These are phyloP conservation scores for Balakata baccata DNA, from an alignment of 345 rosid genomes.

Conservation along the genomic window DNA sequence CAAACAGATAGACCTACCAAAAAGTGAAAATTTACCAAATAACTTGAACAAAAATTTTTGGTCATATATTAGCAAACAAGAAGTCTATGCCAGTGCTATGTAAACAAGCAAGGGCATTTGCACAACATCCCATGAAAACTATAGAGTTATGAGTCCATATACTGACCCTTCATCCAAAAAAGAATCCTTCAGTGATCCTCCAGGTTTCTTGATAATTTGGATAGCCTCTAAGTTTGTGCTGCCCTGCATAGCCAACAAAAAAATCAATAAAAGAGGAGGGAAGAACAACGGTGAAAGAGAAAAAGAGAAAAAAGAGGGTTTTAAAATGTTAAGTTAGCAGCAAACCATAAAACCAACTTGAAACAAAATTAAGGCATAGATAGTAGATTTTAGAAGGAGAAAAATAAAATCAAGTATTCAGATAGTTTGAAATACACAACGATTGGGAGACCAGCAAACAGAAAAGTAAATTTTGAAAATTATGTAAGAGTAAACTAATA, in stretches of 20 bases:
- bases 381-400: too few species aligned
- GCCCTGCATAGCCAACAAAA: conserved; percentile 48
- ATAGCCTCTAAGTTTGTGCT: conserved; percentile 95
- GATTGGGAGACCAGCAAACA: not conserved
- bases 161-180: conserved; percentile 98
- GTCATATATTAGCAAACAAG: not conserved
- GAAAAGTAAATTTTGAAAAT: not conserved
- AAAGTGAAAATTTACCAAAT: not conserved
- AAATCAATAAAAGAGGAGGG: not conserved
- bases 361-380: not conserved
- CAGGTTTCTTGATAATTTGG: conserved; percentile 96
- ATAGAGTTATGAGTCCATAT: not conserved
- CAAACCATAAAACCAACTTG: not conserved
- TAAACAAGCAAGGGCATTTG: not conserved
- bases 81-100: not conserved
- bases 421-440: not conserved
- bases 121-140: not conserved
- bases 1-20: not conserved
- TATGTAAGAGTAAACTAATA: not conserved
- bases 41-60: not conserved
- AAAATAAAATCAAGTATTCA: not conserved
- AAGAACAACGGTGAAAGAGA: not conserved
- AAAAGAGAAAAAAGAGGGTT: too few species aligned
- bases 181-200: conserved; percentile 89
- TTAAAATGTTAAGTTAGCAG: too few species aligned